A percentile compares a stretch with the other conserved stretches of the same genome.
These are phyloP conservation scores for Scenedesmus sp. DNA, from an alignment of 163 green algal species.

Conservation along the genomic window DNA sequence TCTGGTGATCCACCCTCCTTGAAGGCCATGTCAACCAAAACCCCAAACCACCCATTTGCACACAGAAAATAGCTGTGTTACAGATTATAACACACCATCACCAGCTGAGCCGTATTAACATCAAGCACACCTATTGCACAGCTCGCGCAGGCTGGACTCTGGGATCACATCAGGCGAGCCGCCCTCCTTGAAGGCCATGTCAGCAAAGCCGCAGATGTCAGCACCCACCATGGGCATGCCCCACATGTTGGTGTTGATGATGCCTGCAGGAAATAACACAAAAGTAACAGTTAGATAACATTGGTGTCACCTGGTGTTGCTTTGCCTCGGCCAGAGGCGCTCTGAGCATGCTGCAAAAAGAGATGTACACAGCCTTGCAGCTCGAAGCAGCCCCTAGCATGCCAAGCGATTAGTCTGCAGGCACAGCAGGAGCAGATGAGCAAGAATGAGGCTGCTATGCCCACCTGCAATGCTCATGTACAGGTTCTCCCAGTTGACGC, in stretches of 20 bases:
- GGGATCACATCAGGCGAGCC: constrained; percentile 84
- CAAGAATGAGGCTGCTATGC: background rate
- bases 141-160: background rate
- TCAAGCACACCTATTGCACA: constrained; percentile 23
- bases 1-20: constrained; percentile 81
- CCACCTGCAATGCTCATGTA: constrained; percentile 59
- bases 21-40: constrained; percentile 60
- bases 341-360: background rate
- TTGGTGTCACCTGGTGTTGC: background rate
- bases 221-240: constrained; percentile 48
- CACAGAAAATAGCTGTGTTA: too few species aligned
- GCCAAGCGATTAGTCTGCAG: too few species aligned
- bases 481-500: constrained; percentile 81
- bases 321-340: background rate
- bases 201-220: constrained; percentile 85
- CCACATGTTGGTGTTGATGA: constrained; percentile 75
- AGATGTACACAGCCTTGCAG: too few species aligned
- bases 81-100: too few species aligned
- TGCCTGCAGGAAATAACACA: background rate
- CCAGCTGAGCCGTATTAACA: background rate
- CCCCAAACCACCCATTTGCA: too few species aligned
- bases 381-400: too few species aligned
- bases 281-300: background rate
- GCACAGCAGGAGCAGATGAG: too few species aligned
- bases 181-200: constrained; percentile 58